A percentile compares a stretch with the other conserved stretches of the same genome.
These are phyloP conservation scores for Senna siamea DNA, from an alignment of 306 rosid species.

Conservation along the genomic window DNA sequence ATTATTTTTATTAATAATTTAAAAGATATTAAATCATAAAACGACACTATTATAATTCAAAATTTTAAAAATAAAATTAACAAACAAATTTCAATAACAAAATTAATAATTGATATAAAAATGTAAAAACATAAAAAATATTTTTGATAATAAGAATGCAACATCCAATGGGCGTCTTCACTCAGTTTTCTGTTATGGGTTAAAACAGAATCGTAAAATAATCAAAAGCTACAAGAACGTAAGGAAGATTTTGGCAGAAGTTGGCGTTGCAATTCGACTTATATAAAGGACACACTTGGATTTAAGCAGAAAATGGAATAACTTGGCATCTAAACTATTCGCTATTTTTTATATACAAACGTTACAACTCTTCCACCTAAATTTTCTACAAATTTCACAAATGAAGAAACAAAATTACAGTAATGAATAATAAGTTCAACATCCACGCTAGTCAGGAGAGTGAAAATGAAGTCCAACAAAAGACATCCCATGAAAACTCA, in stretches of 20 bases:
- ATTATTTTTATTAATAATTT: too few species aligned
- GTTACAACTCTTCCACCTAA: slow-evolving; percentile 60
- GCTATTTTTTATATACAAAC: slow-evolving; percentile 71
- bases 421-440: slow-evolving; percentile 49
- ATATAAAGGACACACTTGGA: slow-evolving; percentile 24
- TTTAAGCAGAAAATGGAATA: slow-evolving; percentile 57
- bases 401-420: slow-evolving; percentile 47
- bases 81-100: too few species aligned
- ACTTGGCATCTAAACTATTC: slow-evolving; percentile 55
- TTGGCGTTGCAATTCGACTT: slow-evolving; percentile 30
- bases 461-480: slow-evolving; percentile 46
- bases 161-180: too few species aligned
- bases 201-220: neutral
- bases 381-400: slow-evolving; percentile 58
- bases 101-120: too few species aligned
- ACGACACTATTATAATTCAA: too few species aligned
- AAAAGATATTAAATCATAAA: too few species aligned
- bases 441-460: slow-evolving; percentile 46
- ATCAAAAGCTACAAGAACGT: slow-evolving; percentile 9
- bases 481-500: slow-evolving; percentile 42
- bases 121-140: too few species aligned
- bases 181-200: neutral
- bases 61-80: too few species aligned
- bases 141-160: too few species aligned
- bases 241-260: slow-evolving; percentile 9